phyloP scores from a whole-genome alignment of 2,329 filamentous ascomycete genomes.

The Exophiala mesophila region DNA sequence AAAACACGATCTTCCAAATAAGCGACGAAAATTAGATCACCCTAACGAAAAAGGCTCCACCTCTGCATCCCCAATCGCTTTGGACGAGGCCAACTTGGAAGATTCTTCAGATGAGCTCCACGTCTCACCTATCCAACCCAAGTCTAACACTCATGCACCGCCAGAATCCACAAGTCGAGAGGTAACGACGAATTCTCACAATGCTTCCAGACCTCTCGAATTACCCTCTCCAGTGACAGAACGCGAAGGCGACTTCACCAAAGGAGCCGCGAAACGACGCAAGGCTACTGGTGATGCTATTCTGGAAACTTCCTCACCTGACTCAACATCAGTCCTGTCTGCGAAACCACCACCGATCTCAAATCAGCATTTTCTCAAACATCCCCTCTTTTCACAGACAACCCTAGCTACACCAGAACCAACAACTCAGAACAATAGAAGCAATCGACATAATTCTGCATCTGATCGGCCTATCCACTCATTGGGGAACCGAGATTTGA shows the following conservation, averaged over 20 bases:
- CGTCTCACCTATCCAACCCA: too few relatives aligned
- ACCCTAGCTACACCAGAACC: too few relatives aligned
- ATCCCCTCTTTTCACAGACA: too few relatives aligned
- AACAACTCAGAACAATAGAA: not conserved
- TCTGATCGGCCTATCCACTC: not conserved
- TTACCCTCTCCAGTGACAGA: conserved; percentile 3
- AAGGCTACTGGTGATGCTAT: conserved; percentile 12
- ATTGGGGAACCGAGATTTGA: not conserved
- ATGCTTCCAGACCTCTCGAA: not conserved
- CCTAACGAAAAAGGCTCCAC: not conserved
- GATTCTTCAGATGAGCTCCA: conserved; percentile 18
- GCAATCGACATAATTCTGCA: not conserved
- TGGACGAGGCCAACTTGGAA: conserved; percentile 11
- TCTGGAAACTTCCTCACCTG: conserved; percentile 10
- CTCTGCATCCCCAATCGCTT: conserved; percentile 2
- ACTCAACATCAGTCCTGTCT: not conserved
- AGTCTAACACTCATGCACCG: not conserved
- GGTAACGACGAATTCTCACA: not conserved
- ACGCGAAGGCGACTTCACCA: conserved; percentile 15
- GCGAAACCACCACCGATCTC: too few relatives aligned
- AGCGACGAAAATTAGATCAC: conserved; percentile 13
- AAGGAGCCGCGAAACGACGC: conserved; percentile 11
- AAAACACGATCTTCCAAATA: conserved; percentile 12
- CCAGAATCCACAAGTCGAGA: not conserved
- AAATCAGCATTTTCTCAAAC: too few relatives aligned